phyloP scores from a whole-genome alignment of 208 protist species.

The Trypanosoma caninum region DNA sequence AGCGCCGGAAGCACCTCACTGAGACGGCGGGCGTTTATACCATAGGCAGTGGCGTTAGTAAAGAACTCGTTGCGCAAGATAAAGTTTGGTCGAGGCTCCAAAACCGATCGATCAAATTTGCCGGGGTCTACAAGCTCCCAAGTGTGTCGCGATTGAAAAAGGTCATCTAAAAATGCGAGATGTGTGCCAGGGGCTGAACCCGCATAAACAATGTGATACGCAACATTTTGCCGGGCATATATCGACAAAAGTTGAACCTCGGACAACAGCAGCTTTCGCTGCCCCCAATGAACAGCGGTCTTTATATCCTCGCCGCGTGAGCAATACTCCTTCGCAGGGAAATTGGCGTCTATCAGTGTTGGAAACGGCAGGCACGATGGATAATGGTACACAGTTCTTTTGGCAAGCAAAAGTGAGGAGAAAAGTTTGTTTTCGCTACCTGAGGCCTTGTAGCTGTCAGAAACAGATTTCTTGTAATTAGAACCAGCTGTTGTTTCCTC shows the following conservation, averaged over 20 bases:
- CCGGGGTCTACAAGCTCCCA: conserved; percentile 95
- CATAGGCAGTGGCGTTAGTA: conserved; percentile 91
- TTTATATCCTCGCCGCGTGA: conserved; percentile 84
- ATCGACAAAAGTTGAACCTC: conserved; percentile 94
- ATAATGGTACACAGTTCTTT: conserved; percentile 68
- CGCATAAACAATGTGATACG: conserved; percentile 93
- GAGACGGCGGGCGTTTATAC: conserved; percentile 80
- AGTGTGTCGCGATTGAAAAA: conserved; percentile 81
- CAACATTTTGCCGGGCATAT: conserved; percentile 59
- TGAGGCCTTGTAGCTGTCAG: too few species aligned
- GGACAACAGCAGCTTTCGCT: conserved; percentile 94
- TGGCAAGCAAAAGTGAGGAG: background rate
- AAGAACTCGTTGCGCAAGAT: conserved; percentile 93
- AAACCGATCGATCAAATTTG: conserved; percentile 74
- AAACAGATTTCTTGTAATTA: too few species aligned
- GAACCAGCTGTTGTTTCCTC: too few species aligned
- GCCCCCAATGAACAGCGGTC: conserved; percentile 94
- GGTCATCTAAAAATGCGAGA: conserved; percentile 83
- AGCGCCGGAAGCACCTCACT: conserved; percentile 54
- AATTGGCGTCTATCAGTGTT: conserved; percentile 52
- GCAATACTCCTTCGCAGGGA: conserved; percentile 78
- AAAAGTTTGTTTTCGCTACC: background rate
- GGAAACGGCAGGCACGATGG: conserved; percentile 74
- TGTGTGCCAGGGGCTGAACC: conserved; percentile 95
- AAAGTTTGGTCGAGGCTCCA: conserved; percentile 68